phyloP scores from a whole-genome alignment of 1,284 basidiomycete species.

The Salmacisia buchloeana region DNA sequence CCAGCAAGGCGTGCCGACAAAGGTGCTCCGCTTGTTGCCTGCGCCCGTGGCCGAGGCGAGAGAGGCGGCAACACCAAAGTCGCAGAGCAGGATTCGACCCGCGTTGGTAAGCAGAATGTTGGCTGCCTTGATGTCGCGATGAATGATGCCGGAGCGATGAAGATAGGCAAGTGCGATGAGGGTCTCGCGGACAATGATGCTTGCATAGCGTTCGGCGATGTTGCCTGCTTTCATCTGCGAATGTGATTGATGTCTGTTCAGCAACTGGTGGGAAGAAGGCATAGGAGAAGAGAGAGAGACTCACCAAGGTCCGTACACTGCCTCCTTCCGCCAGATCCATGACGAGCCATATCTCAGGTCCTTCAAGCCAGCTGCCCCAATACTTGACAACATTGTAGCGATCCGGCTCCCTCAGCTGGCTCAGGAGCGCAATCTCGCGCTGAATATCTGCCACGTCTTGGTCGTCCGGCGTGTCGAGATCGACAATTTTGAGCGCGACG shows the following conservation, averaged over 20 bases:
- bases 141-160: conserved; percentile 89
- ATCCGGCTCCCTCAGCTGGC: conserved; percentile 70
- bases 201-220: conserved; percentile 82
- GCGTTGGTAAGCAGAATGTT: conserved; percentile 83
- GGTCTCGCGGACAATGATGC: conserved; percentile 82
- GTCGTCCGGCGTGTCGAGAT: conserved; percentile 84
- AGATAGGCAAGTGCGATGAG: conserved; percentile 78
- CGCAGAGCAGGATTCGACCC: conserved; percentile 85
- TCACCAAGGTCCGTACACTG: conserved; percentile 76
- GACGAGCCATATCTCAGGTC: conserved; percentile 93
- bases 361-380: conserved; percentile 90
- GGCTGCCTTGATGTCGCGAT: conserved; percentile 93
- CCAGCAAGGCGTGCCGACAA: conserved; percentile 96
- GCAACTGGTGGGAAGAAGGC: conserved; percentile 55
- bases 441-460: conserved; percentile 89
- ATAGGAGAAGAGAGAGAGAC: conserved; percentile 20
- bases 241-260: conserved; percentile 45
- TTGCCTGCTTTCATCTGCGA: conserved; percentile 66
- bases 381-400: conserved; percentile 89
- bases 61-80: conserved; percentile 93
- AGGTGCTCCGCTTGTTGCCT: conserved; percentile 83
- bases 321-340: conserved; percentile 98
- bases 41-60: conserved; percentile 63
- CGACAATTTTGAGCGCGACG: conserved; percentile 95
- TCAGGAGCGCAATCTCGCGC: conserved; percentile 85